Base-by-base conservation (phyloP, 2,329 filamentous ascomycete genomes). In the Tothia fuscella region DNA sequence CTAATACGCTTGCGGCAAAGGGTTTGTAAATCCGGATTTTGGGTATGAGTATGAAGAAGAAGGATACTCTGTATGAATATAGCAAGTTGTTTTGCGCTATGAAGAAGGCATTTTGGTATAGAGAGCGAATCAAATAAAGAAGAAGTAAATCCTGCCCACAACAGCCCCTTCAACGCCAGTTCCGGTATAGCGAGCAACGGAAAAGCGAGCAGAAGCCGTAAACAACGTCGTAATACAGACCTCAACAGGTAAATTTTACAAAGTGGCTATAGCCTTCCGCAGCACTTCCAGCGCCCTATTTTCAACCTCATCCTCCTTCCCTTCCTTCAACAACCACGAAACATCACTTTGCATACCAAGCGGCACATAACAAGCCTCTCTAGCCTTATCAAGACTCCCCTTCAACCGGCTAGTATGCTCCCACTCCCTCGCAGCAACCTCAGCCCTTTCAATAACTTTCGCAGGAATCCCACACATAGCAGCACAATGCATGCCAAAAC, bases 401-500 rank as follows among this genome's bases (percentile, higher is more conserved):
- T 87, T 91, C 47, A 96, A 70, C 16, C 86, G 71, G 51, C 83
- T 89, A 0, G 91, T 96, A 60, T 95, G 87, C 64, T 98, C 91
- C 87, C 91, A 96, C 53, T 87, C 84, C 51, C 72, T 78, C 2
- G 91, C 91, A 5, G 91, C 91, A 17, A 80, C 75, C 61, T 98
- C 91, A 0, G 91, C 91, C 17, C 82, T 68, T 55, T 88, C 79
- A 47, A 98, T 86, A 13, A 98, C 78, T 42, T 79, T 79, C 33
- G 69, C 68, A 0, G 86, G 77, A 48, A 98, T 96, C 1, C 91
- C 91, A 53, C 91, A 98, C 91, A 98, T 98, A 46, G 86, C 81
- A 1, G 91, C 91, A 57, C 91, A 98, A 60, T 98, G 91, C 91
- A 98, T 98, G 53, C 91, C 91, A 55, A 96, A 98, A 55, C 85